Evolutionary conservation across 306 rosid species (phyloP), one percentile per base, ranked within the genome.

Genomic region (Lathyrus aphaca): DNA sequence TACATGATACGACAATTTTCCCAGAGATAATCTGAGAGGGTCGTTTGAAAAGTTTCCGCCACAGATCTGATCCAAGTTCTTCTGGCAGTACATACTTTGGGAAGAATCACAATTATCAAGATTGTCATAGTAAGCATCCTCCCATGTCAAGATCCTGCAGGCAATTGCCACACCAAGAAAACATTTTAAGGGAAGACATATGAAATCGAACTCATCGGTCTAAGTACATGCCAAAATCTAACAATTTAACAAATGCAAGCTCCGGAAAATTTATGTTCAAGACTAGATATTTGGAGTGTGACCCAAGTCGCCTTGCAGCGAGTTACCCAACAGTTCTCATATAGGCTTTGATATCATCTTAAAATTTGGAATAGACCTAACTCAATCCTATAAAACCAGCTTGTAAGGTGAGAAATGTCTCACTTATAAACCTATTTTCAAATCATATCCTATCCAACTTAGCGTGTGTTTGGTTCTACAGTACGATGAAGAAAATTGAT

Each of bases 141-240:
- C 97, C 91, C 92, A 94, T 64, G 96, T 94, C 84, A 94, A 73
- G 69, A 88, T 83, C 99, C 99, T 94, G 85, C 82, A 73, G 76
- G 81, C 46, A 71, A 55, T 15, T 21, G 57, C 44, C 72, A 78
- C 21, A 15, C 32, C 25, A 54, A 46, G 23, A 49, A 69, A 73
- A 38, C 23, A 51, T 25, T 53, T 43, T 42, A 46, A 64, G 30
- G 38, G 15, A 73, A 66, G 11, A 16, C 63, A 56, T 56, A 58
- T 30, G 45, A 12, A 66, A 60, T 43, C 50, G 18, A 64, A 56
- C 46, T 49, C 37, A 53, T 19, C 6, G n/a, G 35, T n/a, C 40
- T 30, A 51, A 16, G 15, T 45, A 30, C 54, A 55, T 56, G 19
- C 23, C 2, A 46, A 46, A 48, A 55, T 61, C 37, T 35, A 64